Evolutionary conservation across 2,329 filamentous ascomycete species (phyloP).

Genomic region (Calonectria pseudoreteaudii): DNA sequence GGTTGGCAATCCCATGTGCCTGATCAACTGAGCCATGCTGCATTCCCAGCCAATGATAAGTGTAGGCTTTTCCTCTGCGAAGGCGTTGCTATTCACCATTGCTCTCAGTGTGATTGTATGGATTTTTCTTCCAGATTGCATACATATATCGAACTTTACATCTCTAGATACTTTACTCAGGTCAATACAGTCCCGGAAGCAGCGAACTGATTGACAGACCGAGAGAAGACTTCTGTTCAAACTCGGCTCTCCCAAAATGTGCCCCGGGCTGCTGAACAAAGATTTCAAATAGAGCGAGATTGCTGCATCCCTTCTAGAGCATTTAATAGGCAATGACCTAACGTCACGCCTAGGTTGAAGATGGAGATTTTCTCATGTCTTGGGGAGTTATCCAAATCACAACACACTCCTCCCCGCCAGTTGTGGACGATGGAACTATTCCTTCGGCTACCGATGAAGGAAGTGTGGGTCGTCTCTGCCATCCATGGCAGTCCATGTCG

Average conservation of each 20-base stretch:
- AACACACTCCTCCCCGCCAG: not conserved
- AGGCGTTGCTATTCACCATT: constrained; percentile 4
- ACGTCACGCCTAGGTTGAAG: not conserved
- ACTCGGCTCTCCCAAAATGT: constrained; percentile 58
- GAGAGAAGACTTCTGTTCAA: constrained; percentile 61
- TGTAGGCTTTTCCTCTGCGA: constrained; percentile 67
- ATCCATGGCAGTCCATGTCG: not conserved
- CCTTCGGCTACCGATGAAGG: not conserved
- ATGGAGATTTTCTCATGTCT: not conserved
- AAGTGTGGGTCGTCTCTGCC: not conserved
- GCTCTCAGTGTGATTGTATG: constrained; percentile 2
- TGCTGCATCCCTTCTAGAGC: constrained; percentile 46
- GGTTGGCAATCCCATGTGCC: constrained; percentile 42
- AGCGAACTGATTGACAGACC: constrained; percentile 58
- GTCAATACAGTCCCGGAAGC: constrained; percentile 53
- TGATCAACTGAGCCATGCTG: not conserved
- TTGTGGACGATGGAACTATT: not conserved
- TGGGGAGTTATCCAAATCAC: not conserved
- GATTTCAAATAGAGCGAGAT: constrained; percentile 55
- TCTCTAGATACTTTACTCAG: constrained; percentile 35
- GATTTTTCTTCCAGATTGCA: constrained; percentile 9
- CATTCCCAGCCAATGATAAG: not conserved
- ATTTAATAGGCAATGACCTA: not conserved
- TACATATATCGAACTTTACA: not conserved
- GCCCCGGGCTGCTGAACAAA: constrained; percentile 53